A percentile compares a stretch with the other conserved stretches of the same genome.
Evolutionary conservation across 2,329 filamentous ascomycete genomes (phyloP).

Genomic region (Macrophomina tecta): DNA sequence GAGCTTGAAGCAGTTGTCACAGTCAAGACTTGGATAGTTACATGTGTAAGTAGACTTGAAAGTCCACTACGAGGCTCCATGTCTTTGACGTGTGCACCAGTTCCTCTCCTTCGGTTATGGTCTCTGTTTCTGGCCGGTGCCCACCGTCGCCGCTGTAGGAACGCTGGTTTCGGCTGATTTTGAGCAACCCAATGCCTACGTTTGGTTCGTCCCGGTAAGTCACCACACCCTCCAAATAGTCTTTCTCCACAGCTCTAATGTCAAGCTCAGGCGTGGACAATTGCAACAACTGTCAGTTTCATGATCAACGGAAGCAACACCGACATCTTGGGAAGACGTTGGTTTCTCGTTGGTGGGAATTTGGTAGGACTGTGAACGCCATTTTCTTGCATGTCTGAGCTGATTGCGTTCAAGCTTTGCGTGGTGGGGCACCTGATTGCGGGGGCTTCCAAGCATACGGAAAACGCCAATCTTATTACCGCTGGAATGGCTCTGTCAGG

Average conservation of each 20-base stretch:
- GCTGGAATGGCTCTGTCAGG: slow-evolving; percentile 51
- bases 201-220: slow-evolving; percentile 34
- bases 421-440: slow-evolving; percentile 29
- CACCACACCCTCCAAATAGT: neutral
- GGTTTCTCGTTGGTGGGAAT: slow-evolving; percentile 54
- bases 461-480: slow-evolving; percentile 47
- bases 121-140: slow-evolving; percentile 39
- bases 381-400: neutral
- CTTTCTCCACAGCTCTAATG: neutral
- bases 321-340: slow-evolving; percentile 55
- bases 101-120: slow-evolving; percentile 38
- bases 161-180: slow-evolving; percentile 10
- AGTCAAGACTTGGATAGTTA: slow-evolving; percentile 19
- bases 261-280: slow-evolving; percentile 30
- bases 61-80: neutral
- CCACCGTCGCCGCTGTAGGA: slow-evolving; percentile 37
- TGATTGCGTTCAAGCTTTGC: neutral
- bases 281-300: slow-evolving; percentile 33
- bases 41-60: neutral
- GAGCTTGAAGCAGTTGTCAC: slow-evolving; percentile 19
- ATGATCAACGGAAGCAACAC: slow-evolving; percentile 49
- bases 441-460: slow-evolving; percentile 36
- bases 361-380: slow-evolving; percentile 39
- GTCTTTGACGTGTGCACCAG: slow-evolving; percentile 1
- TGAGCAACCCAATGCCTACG: slow-evolving; percentile 16